These are phyloP conservation scores for Stachybotrys elegans DNA, from an alignment of 2,329 filamentous ascomycete species.

Conservation along the genomic window DNA sequence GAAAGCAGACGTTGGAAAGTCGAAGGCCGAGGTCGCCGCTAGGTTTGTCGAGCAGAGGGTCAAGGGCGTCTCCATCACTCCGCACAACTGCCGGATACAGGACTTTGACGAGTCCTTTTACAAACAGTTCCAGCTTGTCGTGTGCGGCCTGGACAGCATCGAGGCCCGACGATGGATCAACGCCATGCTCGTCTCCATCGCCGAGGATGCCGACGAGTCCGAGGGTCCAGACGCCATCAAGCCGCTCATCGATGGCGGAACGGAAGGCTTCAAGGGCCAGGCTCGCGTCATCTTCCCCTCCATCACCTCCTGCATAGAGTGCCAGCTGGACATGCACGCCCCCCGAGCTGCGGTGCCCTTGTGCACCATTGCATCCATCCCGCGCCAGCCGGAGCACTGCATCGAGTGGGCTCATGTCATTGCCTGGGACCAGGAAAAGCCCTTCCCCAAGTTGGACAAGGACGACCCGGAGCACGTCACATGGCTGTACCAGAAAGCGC, in stretches of 20 bases:
- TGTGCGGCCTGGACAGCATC: conserved; percentile 94
- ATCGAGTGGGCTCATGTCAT: conserved; percentile 99
- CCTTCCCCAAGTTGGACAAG: conserved; percentile 82
- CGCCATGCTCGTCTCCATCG: conserved; percentile 83
- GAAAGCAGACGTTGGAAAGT: conserved; percentile 83
- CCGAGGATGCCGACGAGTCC: conserved; percentile 73
- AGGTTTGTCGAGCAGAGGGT: conserved; percentile 86
- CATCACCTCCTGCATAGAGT: conserved; percentile 94
- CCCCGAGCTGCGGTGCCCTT: conserved; percentile 95
- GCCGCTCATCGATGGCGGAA: conserved; percentile 92
- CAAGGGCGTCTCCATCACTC: conserved; percentile 85
- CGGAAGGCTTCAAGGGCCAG: conserved; percentile 97
- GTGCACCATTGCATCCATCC: conserved; percentile 93
- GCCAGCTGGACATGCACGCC: conserved; percentile 96
- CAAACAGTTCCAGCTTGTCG: conserved; percentile 89
- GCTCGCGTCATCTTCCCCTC: conserved; percentile 87
- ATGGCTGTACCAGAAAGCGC: conserved; percentile 89
- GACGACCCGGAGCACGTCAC: conserved; percentile 95
- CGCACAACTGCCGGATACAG: conserved; percentile 92
- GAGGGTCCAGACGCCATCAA: conserved; percentile 82
- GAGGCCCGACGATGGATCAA: conserved; percentile 99
- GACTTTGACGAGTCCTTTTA: conserved; percentile 97
- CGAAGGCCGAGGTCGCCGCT: conserved; percentile 89
- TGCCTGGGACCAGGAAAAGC: conserved; percentile 85
- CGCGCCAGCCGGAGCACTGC: conserved; percentile 94